phyloP scores from a whole-genome alignment of 345 rosid genomes.

The Gossypium sturtianum region DNA sequence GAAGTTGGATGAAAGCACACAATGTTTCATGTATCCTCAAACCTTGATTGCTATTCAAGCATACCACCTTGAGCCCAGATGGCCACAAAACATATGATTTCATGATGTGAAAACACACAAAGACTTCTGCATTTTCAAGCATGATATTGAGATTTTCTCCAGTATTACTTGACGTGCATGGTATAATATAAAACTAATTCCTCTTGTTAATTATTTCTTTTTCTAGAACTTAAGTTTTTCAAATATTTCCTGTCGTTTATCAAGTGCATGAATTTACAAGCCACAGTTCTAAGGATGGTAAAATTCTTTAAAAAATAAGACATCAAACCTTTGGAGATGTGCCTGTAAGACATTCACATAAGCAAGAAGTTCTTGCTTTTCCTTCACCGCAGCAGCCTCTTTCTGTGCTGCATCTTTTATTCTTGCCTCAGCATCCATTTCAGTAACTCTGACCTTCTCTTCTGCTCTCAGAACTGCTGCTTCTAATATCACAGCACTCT shows the following conservation, averaged over 20 bases:
- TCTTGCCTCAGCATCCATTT: slow-evolving; percentile 73
- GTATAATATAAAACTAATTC: not conserved
- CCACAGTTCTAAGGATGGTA: not conserved
- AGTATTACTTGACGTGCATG: not conserved
- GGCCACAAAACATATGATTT: not conserved
- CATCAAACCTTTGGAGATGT: slow-evolving; percentile 79
- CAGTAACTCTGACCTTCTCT: slow-evolving; percentile 82
- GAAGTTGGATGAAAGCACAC: not conserved
- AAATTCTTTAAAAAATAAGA: slow-evolving; percentile 7
- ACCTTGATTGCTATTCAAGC: not conserved
- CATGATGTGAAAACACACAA: not conserved
- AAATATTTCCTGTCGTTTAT: not conserved
- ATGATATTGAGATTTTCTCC: not conserved
- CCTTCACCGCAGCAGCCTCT: slow-evolving; percentile 65
- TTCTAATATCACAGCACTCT: slow-evolving; percentile 80
- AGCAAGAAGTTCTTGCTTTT: slow-evolving; percentile 87
- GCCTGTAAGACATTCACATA: slow-evolving; percentile 72
- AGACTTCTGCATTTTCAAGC: not conserved
- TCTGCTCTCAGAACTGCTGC: slow-evolving; percentile 89
- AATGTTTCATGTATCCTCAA: not conserved
- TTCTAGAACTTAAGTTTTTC: not conserved
- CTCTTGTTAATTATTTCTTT: not conserved
- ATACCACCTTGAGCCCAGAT: no score
- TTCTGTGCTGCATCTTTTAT: slow-evolving; percentile 68
- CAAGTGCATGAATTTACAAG: not conserved